Conservation (phyloP, 805 yeast species). For the Myxozyma melibiosi region DNA sequence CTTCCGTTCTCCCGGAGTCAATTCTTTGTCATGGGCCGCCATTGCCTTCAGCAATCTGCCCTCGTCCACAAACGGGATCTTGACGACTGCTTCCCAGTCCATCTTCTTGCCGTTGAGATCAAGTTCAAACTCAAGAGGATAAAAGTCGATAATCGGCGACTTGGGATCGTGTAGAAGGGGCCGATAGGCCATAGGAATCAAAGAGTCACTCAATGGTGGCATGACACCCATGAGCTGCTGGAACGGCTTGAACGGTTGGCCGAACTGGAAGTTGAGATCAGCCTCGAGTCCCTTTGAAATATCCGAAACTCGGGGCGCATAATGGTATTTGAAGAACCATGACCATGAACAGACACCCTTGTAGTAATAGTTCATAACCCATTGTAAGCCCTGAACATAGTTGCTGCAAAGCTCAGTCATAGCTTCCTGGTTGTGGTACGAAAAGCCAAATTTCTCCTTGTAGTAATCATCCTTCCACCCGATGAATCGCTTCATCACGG, state of each 20-base stretch:
- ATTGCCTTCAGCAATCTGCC: slow-evolving; percentile 71
- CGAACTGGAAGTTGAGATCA: slow-evolving; percentile 64
- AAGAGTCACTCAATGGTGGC: slow-evolving; percentile 83
- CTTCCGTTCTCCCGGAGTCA: slow-evolving; percentile 67
- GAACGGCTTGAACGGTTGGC: slow-evolving; percentile 85
- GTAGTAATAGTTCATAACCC: slow-evolving; percentile 93
- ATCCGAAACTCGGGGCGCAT: slow-evolving; percentile 89
- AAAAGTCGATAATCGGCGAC: slow-evolving; percentile 87
- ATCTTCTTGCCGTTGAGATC: slow-evolving; percentile 95
- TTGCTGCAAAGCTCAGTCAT: slow-evolving; percentile 69
- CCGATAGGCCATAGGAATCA: slow-evolving; percentile 76
- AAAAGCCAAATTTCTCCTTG: slow-evolving; percentile 72
- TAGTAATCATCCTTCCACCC: slow-evolving; percentile 88
- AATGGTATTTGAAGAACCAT: slow-evolving; percentile 89
- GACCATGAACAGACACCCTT: slow-evolving; percentile 93
- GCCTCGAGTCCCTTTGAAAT: slow-evolving; percentile 63
- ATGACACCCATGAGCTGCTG: slow-evolving; percentile 97
- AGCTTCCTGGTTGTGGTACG: slow-evolving; percentile 58
- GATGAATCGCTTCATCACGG: slow-evolving; percentile 73
- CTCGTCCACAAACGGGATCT: slow-evolving; percentile 89
- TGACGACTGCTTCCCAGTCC: slow-evolving; percentile 96
- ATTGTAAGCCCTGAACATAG: slow-evolving; percentile 91
- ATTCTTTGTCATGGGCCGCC: slow-evolving; percentile 60
- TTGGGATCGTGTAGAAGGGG: slow-evolving; percentile 79
- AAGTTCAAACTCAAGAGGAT: slow-evolving; percentile 82